These are phyloP conservation scores for Populus euphratica DNA, from an alignment of 345 rosid species.

Conservation along the genomic window DNA sequence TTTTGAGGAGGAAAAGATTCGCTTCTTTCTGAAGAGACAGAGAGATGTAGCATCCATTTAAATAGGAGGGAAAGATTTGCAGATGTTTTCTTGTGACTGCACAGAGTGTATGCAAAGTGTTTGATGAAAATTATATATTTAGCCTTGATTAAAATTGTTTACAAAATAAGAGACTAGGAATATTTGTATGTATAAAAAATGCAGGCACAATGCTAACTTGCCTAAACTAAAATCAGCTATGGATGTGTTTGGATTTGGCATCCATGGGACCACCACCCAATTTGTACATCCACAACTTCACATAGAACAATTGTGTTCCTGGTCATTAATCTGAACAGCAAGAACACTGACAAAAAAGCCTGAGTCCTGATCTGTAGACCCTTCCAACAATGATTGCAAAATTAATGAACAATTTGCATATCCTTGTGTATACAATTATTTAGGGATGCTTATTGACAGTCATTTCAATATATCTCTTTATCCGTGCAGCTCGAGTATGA, in stretches of 20 bases:
- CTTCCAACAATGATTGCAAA: background rate
- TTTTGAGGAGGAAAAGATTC: background rate
- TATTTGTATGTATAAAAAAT: background rate
- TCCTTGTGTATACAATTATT: background rate
- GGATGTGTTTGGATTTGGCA: background rate
- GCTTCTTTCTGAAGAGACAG: background rate
- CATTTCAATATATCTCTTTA: background rate
- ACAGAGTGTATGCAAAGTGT: background rate
- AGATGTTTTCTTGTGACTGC: background rate
- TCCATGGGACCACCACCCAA: background rate
- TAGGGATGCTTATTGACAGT: background rate
- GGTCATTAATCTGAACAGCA: background rate
- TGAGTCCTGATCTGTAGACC: background rate
- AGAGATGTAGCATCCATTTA: background rate
- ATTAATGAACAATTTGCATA: background rate
- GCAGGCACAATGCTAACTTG: background rate
- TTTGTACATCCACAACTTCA: background rate
- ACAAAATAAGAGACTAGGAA: background rate
- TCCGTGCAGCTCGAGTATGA: constrained; percentile 85
- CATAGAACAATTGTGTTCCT: background rate
- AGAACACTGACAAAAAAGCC: background rate
- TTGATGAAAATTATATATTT: background rate
- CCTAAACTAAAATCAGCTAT: background rate
- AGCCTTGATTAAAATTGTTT: background rate
- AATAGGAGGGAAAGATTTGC: background rate